Evolutionary conservation across 805 yeast species (phyloP).

Genomic region (Ogataea ramenticola): DNA sequence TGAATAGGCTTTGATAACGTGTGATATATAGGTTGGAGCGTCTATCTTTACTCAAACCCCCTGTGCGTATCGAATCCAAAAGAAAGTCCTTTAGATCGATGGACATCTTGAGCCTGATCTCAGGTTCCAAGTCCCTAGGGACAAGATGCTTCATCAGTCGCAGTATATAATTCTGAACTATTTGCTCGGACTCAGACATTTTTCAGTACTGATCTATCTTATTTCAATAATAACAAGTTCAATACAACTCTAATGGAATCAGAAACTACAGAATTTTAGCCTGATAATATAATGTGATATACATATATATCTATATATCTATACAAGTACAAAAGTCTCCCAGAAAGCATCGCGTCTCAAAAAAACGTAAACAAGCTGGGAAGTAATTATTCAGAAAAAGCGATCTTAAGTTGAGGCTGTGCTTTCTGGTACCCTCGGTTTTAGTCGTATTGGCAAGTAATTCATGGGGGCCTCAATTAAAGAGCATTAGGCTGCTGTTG

Average conservation of each 20-base stretch:
- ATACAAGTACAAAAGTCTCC: too few relatives aligned
- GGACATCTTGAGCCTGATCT: conserved; percentile 6
- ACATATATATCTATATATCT: too few relatives aligned
- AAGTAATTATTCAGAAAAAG: too few relatives aligned
- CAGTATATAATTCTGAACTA: conserved; percentile 13
- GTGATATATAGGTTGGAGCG: neutral
- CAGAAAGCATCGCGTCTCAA: neutral
- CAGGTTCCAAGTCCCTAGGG: conserved; percentile 8
- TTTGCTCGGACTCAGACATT: conserved; percentile 15
- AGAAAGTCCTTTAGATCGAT: conserved; percentile 5
- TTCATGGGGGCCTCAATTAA: too few relatives aligned
- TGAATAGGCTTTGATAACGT: neutral
- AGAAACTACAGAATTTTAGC: too few relatives aligned
- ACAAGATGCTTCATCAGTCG: conserved; percentile 11
- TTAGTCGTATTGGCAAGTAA: too few relatives aligned
- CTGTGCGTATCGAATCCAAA: neutral
- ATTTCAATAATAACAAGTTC: too few relatives aligned
- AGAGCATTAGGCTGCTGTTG: too few relatives aligned
- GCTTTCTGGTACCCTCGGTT: too few relatives aligned
- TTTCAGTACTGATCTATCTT: neutral
- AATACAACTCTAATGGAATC: too few relatives aligned
- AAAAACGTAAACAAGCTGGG: conserved; percentile 2
- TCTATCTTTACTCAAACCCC: neutral
- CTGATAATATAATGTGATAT: too few relatives aligned
- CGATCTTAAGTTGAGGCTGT: too few relatives aligned